phyloP scores from a whole-genome alignment of 83 land plant genomes.

The Diphasiastrum complanatum region DNA sequence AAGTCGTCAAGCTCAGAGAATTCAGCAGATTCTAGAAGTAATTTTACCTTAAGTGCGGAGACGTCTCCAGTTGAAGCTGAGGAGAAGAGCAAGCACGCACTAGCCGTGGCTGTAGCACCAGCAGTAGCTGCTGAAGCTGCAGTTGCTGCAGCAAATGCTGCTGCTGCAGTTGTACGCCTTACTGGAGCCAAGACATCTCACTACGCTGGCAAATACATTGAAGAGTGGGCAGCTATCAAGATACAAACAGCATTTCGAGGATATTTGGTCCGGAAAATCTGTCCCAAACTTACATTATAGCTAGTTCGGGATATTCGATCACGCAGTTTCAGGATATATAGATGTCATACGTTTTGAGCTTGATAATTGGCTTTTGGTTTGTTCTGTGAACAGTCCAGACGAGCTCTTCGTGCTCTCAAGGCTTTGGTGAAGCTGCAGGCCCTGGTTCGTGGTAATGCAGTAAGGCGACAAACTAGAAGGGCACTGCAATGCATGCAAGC shows the following conservation, averaged over 20 bases:
- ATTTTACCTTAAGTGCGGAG: no score
- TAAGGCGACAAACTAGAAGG: not conserved
- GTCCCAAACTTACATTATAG: no score
- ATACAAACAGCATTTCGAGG: constrained; percentile 78
- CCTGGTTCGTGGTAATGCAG: not conserved
- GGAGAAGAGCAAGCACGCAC: constrained; percentile 60
- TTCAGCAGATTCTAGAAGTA: no score
- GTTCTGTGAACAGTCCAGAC: not conserved
- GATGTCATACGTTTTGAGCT: no score
- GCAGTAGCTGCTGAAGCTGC: constrained; percentile 80
- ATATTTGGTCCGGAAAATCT: no score
- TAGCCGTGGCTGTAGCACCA: constrained; percentile 63
- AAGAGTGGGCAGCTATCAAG: constrained; percentile 64
- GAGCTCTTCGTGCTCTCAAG: not conserved
- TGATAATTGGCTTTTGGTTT: no score
- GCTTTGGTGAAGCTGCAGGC: not conserved
- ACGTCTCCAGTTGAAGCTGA: no score
- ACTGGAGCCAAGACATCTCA: constrained; percentile 28
- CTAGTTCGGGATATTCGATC: no score
- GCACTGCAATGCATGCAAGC: constrained; percentile 2
- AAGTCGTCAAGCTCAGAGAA: no score
- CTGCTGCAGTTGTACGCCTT: constrained; percentile 69
- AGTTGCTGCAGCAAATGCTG: constrained; percentile 71
- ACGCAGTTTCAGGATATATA: no score
- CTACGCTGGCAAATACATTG: constrained; percentile 43